Base-by-base conservation (phyloP, 129 eudicot species). In the Kitagawia praeruptora region DNA sequence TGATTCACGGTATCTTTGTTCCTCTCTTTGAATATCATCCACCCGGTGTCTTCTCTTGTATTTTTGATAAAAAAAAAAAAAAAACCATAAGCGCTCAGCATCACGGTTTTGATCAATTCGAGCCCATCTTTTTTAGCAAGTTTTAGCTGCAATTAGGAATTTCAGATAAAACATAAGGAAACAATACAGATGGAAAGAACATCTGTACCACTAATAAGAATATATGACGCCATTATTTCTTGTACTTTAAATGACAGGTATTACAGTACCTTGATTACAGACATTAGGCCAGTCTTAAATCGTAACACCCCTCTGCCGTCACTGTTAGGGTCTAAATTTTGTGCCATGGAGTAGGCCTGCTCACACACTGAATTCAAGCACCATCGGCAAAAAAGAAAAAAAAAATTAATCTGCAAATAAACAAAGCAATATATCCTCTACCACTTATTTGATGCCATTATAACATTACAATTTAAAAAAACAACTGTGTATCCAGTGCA, bases 281-380 rank as follows among this genome's bases (percentile, higher is more conserved):
- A 92, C 97, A 90, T 89, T 76, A 96, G 85, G 49, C 99, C 99
- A 25, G 98, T 92, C 87, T 96, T 96, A 76, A 96, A 96, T 85
- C 90, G 98, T 78, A 96, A 93, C 80, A 96, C 99, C 78, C 99
- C 98, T 90, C 99, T 89, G 31, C 99, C 99, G 49, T 96, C 93
- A 49, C 98, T 92, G 86, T 80, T 85, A 45, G 98, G 98, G 61
- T 96, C 98, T 91, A 96, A 70, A 84, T 84, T 88, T 34, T 96
- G 99, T 48, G 99, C 99, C 99, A 96, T 96, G 70, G 80, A 63
- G 75, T 96, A 96, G 37, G 99, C 99, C 93, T 92, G 97, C 93
- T 96, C 99, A 79, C 99, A 96, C 81, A 96, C 99, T 96, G 79
- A 75, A 78, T 78, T 72, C 34, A 66, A 79, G 75, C 63, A 76